Evolutionary conservation across 768 basidiomycete species (phyloP), one percentile per base, ranked within the genome.

Genomic region (Vishniacozyma victoriae): DNA sequence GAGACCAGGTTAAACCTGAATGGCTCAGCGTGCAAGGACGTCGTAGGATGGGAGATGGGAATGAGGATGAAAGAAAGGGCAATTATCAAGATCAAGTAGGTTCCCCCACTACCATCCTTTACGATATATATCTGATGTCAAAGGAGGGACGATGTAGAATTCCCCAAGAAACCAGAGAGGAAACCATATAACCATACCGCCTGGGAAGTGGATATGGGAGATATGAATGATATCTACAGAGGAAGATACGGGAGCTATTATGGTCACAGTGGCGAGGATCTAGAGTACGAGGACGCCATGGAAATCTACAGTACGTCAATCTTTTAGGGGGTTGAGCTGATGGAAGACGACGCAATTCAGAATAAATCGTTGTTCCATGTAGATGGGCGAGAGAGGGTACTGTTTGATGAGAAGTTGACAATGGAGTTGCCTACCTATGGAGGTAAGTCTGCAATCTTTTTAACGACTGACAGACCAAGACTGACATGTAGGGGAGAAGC

Each of bases 41-140:
- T 63, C 18, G 22, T 36, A 14, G 38, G 37, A 15, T 54, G 54
- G 57, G 40, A 57, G 39, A 59, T 60, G 3, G 62, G 62, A 1
- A 31, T 60, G 44, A 31, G 59, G 18, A 53, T 55, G 44, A 60
- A 51, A 43, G 62, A 64, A 33, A 33, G 62, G 4, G 49, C 62
- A 0, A 53, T 64, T 20, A 37, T 58, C 36, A 60, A 59, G 39
- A 29, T 55, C n/a, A 43, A 47, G 59, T 60, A 26, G 24, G 59
- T 52, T 3, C 15, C 13, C 25, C 11, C 2, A 24, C 14, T 15
- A 25, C 22, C 13, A n/a, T n/a, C n/a, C n/a, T n/a, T n/a, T n/a
- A n/a, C n/a, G n/a, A n/a, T n/a, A n/a, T n/a, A n/a, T n/a, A n/a
- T n/a, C 2, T 15, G 1, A n/a, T 39, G 20, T 11, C 44, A 44